Evolutionary conservation across 2,329 filamentous ascomycete species (phyloP).

Genomic region (Fusarium kyushuense): DNA sequence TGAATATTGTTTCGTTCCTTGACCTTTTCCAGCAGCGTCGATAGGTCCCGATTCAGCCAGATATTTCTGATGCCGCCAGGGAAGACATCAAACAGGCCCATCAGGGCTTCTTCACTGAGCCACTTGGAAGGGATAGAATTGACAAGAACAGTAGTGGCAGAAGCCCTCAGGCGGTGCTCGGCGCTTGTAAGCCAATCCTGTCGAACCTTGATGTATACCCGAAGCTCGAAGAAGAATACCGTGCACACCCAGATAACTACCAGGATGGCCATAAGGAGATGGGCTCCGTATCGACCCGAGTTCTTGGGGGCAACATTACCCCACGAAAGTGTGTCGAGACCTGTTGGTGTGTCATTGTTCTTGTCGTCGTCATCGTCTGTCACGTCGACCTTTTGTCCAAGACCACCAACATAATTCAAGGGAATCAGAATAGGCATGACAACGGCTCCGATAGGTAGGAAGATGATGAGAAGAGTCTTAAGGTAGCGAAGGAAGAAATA

Average conservation of each 20-base stretch:
- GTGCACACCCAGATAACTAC: constrained; percentile 87
- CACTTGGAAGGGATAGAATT: constrained; percentile 91
- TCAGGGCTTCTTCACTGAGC: constrained; percentile 84
- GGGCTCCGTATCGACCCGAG: constrained; percentile 81
- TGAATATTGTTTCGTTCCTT: constrained; percentile 79
- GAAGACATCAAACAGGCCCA: constrained; percentile 92
- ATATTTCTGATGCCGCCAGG: constrained; percentile 95
- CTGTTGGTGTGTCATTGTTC: constrained; percentile 57
- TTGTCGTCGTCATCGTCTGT: constrained; percentile 52
- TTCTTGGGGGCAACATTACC: constrained; percentile 80
- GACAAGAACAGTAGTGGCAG: constrained; percentile 94
- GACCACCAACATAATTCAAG: constrained; percentile 81
- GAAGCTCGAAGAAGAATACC: constrained; percentile 87
- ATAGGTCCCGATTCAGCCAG: constrained; percentile 94
- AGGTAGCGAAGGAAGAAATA: constrained; percentile 97
- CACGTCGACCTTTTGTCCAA: constrained; percentile 65
- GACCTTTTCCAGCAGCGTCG: constrained; percentile 86
- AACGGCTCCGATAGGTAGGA: constrained; percentile 81
- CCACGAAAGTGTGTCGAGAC: constrained; percentile 87
- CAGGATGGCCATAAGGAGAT: constrained; percentile 81
- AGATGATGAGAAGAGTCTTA: constrained; percentile 84
- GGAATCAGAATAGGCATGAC: constrained; percentile 89
- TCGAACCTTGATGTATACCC: constrained; percentile 89
- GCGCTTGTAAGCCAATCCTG: constrained; percentile 96
- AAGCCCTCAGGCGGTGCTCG: constrained; percentile 91